Conservation (phyloP, 2,329 filamentous ascomycete genomes). For the Aureobasidium leucospermi region DNA sequence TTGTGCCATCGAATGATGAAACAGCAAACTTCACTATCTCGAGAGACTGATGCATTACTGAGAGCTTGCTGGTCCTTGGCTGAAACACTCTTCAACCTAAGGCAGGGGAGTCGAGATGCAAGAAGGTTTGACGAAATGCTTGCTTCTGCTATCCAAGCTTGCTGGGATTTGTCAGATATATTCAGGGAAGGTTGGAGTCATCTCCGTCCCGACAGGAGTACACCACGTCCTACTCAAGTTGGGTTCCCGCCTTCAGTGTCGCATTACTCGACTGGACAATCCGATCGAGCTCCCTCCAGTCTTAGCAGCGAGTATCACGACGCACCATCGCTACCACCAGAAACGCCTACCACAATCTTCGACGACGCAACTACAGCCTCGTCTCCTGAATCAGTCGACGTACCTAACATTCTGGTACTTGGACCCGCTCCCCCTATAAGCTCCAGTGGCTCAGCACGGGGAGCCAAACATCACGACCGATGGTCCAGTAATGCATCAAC, state of each 20-base stretch:
- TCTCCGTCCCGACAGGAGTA: constrained; percentile 75
- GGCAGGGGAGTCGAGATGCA: constrained; percentile 70
- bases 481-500: constrained; percentile 76
- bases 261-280: constrained; percentile 5
- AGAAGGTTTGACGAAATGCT: constrained; percentile 66
- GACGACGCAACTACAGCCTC: constrained; percentile 70
- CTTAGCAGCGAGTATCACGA: constrained; percentile 40
- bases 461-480: constrained; percentile 54
- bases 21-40: constrained; percentile 67
- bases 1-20: constrained; percentile 96
- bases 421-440: constrained; percentile 52
- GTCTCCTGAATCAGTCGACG: constrained; percentile 62
- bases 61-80: constrained; percentile 84
- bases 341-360: constrained; percentile 92
- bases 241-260: constrained; percentile 49
- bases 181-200: constrained; percentile 91
- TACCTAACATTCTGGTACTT: constrained; percentile 83
- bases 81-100: constrained; percentile 86
- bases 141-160: constrained; percentile 81
- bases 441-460: constrained; percentile 26
- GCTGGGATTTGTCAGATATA: constrained; percentile 89
- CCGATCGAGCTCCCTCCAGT: constrained; percentile 38
- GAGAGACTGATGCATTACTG: constrained; percentile 77
- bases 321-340: constrained; percentile 51
- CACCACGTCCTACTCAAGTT: constrained; percentile 72